Percentiles rank a stretch among this genome's conserved stretches.
Conservation (phyloP, 192 early-diverging fungal species). For the Bifiguratus adelaidae region DNA sequence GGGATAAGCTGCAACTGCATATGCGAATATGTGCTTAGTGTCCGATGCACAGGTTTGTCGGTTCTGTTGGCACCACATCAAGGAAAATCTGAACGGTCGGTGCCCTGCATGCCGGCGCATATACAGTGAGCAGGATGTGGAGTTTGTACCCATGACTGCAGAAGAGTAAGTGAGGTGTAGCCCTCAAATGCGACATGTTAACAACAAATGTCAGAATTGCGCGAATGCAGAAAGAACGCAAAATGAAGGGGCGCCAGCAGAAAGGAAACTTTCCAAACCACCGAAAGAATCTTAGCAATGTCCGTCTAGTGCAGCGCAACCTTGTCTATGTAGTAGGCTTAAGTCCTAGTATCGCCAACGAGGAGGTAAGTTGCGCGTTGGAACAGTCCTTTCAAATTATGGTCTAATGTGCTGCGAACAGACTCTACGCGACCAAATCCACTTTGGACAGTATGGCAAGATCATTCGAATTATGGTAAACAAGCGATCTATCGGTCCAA, state of each 20-base stretch:
- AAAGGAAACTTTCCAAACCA: constrained; percentile 77
- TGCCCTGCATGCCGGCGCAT: constrained; percentile 91
- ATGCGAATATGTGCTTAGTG: background rate
- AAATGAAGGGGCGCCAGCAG: constrained; percentile 80
- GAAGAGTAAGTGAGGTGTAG: no score
- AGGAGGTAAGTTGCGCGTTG: constrained; percentile 68
- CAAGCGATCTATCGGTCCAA: constrained; percentile 35
- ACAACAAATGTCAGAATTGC: constrained; percentile 25
- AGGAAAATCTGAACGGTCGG: constrained; percentile 78
- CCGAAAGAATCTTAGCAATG: constrained; percentile 71
- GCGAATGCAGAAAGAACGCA: constrained; percentile 64
- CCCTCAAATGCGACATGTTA: no score
- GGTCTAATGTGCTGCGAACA: no score
- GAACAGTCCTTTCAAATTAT: background rate
- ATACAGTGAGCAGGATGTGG: constrained; percentile 80
- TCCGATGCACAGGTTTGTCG: constrained; percentile 69
- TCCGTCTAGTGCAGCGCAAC: constrained; percentile 94
- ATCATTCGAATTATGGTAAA: constrained; percentile 92
- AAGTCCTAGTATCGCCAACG: constrained; percentile 72
- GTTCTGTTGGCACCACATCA: constrained; percentile 98
- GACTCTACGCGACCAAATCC: constrained; percentile 71
- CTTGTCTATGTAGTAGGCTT: constrained; percentile 95
- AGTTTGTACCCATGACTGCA: constrained; percentile 78
- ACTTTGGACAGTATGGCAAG: constrained; percentile 98
- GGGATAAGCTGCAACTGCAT: background rate